phyloP scores from a whole-genome alignment of 345 rosid species.

The Dipteronia dyeriana region DNA sequence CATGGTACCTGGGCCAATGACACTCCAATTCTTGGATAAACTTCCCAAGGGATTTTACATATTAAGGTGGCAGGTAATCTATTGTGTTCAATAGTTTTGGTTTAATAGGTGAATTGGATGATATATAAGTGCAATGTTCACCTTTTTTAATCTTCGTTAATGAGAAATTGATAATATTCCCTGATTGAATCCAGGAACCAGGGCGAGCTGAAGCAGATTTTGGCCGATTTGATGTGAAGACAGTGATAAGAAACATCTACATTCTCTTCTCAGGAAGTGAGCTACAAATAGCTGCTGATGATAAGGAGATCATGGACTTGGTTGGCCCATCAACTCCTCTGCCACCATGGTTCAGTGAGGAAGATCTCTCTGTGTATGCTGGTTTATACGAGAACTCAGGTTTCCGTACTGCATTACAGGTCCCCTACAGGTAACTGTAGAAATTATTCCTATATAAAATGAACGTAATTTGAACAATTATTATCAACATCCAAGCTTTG shows the following conservation, averaged over 20 bases:
- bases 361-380: constrained; percentile 51
- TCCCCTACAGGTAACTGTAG: constrained; percentile 49
- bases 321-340: constrained; percentile 46
- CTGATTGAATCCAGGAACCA: constrained; percentile 29
- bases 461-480: not conserved
- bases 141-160: not conserved
- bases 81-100: not conserved
- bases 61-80: constrained; percentile 42
- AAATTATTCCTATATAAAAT: not conserved
- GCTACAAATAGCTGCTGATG: constrained; percentile 36
- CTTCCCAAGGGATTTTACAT: constrained; percentile 44
- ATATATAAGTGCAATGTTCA: not conserved
- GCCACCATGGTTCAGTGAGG: constrained; percentile 50
- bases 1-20: constrained; percentile 32
- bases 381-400: constrained; percentile 49
- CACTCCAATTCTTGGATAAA: constrained; percentile 15
- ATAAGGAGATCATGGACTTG: constrained; percentile 58
- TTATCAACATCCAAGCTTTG: no score
- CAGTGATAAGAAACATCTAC: constrained; percentile 47
- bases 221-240: constrained; percentile 46
- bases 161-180: not conserved
- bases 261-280: constrained; percentile 46
- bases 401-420: constrained; percentile 40
- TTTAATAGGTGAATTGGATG: not conserved
- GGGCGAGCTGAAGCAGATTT: constrained; percentile 60